Percentiles rank a stretch among this genome's conserved stretches.
Conservation (phyloP, 2,329 filamentous ascomycete species). For the Sporothrix pseudoabietina region DNA sequence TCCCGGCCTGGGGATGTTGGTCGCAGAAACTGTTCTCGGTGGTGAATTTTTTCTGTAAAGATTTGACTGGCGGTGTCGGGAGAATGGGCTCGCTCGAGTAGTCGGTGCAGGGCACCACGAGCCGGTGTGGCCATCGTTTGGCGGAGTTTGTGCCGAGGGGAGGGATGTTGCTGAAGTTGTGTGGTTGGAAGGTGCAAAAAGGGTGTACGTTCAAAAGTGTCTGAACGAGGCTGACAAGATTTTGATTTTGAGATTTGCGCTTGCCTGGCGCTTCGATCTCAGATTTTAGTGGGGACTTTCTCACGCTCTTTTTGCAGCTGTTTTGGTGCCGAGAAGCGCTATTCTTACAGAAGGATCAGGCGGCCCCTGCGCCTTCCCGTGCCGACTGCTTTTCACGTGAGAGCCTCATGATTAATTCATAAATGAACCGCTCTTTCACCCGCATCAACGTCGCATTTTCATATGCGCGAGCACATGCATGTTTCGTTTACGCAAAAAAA, state of each 20-base stretch:
- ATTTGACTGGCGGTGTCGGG: conserved; percentile 70
- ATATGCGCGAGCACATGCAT: background rate
- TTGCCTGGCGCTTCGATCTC: background rate
- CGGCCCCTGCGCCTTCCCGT: background rate
- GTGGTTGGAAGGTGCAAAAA: background rate
- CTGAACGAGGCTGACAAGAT: conserved; percentile 9
- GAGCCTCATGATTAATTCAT: background rate
- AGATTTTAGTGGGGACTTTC: conserved; percentile 3
- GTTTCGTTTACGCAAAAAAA: background rate
- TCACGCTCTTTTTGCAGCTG: background rate
- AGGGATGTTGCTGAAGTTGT: background rate
- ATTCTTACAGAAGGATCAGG: background rate
- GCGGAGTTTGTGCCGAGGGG: conserved; percentile 33
- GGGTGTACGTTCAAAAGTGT: background rate
- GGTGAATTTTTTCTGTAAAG: conserved; percentile 79
- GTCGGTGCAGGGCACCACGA: conserved; percentile 45
- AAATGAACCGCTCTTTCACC: background rate
- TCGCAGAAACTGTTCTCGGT: conserved; percentile 77
- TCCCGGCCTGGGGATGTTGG: conserved; percentile 67
- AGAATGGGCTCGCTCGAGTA: conserved; percentile 78
- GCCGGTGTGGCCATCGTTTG: conserved; percentile 48
- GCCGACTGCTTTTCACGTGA: background rate
- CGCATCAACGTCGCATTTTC: background rate
- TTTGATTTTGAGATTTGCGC: background rate
- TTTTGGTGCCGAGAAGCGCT: background rate